A percentile compares a stretch with the other conserved stretches of the same genome.
These are phyloP conservation scores for Curvularia lunata DNA, from an alignment of 2,329 filamentous ascomycete genomes.

Conservation along the genomic window DNA sequence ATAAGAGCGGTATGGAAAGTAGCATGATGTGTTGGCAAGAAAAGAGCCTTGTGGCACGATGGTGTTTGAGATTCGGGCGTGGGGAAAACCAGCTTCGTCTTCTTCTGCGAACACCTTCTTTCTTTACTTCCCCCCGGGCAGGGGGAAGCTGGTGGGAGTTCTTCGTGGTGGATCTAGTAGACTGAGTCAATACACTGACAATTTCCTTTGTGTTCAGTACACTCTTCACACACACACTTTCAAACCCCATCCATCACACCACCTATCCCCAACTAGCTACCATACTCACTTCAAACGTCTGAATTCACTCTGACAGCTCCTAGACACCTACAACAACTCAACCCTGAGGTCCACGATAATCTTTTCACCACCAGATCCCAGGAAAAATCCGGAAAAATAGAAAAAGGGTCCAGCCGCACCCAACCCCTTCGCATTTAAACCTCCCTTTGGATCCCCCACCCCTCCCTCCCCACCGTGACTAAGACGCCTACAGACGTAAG, in stretches of 20 bases:
- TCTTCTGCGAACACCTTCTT: not conserved
- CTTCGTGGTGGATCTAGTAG: not conserved
- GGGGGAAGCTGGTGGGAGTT: not conserved
- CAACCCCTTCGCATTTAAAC: not conserved
- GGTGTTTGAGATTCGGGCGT: not conserved
- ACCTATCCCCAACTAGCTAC: not conserved
- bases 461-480: conserved; percentile 11
- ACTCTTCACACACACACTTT: not conserved
- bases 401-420: conserved; percentile 1
- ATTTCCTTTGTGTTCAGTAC: not conserved
- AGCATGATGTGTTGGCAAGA: not conserved
- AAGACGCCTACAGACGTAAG: conserved; percentile 2
- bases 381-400: not conserved
- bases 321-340: not conserved
- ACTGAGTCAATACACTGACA: not conserved
- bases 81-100: not conserved
- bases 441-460: not conserved
- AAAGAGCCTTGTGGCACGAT: not conserved
- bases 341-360: not conserved
- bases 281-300: not conserved
- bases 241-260: not conserved
- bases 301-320: too few relatives aligned
- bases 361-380: too few relatives aligned
- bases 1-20: not conserved
- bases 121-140: not conserved